Base-by-base conservation (phyloP, 306 rosid genomes). In the Oxytropis ochrocephala region DNA sequence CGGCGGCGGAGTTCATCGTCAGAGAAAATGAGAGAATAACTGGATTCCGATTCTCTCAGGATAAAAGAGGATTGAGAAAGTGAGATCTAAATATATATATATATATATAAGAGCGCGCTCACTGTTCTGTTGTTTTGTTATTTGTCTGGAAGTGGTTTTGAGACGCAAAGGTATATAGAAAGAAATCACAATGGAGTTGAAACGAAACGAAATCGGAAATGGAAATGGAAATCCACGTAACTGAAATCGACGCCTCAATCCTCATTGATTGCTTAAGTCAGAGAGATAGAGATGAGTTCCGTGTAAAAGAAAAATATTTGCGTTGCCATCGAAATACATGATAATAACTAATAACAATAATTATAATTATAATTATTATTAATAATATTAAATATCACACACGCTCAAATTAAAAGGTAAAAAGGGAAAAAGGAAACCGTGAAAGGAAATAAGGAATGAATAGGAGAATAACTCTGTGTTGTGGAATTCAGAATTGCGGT, bases 1-100 rank as follows among this genome's bases (percentile, higher is more conserved):
- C 68, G 38, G 63, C 33, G 49, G 63, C 33, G 49, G 61, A 80
- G 33, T 84, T 75, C 72, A 69, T 65, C 53, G 59, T 41, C 66
- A 6, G 6, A 47, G 19, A 21, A 14, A 29, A 12, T 4, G 2
- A 30, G 2, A 2, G 59, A 62, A 12, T 46, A 52, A n/a, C 5
- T 7, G 12, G 81, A 75, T 67, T 75, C 56, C 9, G 64, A 59
- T 11, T 64, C 76, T 41, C 46, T 56, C 12, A 2, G 18, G 2
- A 44, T n/a, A 57, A 64, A 75, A 7, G 18, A 18, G 24, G 62
- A 5, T 9, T 5, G 9, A 69, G 30, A 75, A 36, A 57, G 1
- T 8, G 42, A 64, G 78, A 55, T 70, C 71, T 54, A 56, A 11
- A 64, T 33, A 48, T 8, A 38, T 32, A 32, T 32, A 32, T 32